phyloP scores from a whole-genome alignment of 257 asterid genomes.

The Scutellaria minor region DNA sequence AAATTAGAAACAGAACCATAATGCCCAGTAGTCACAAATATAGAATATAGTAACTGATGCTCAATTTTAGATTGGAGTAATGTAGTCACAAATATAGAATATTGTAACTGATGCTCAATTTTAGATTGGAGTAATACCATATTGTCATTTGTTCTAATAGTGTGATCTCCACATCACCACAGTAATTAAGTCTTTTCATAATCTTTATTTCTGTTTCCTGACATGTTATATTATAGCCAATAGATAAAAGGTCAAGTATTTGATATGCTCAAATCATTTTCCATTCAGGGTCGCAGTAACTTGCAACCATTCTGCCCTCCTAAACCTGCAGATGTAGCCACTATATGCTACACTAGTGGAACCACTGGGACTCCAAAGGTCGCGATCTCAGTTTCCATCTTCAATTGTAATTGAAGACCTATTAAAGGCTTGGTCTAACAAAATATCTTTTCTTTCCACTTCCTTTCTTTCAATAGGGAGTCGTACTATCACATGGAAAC shows the following conservation, averaged over 20 bases:
- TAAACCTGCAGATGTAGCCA: conserved; percentile 78
- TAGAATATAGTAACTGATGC: background rate
- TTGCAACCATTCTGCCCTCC: conserved; percentile 83
- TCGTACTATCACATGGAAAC: conserved; percentile 79
- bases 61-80: background rate
- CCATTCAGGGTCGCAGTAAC: conserved; percentile 64
- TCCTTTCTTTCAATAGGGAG: conserved; percentile 65
- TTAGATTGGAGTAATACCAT: background rate
- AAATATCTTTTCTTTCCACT: conserved; percentile 7
- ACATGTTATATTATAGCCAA: conserved; percentile 15
- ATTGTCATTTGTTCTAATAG: conserved; percentile 23
- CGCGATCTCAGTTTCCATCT: conserved; percentile 30
- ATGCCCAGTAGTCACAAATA: background rate
- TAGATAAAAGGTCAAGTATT: conserved; percentile 19
- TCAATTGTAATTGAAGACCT: conserved; percentile 26
- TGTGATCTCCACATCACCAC: conserved; percentile 17
- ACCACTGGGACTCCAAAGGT: conserved; percentile 99
- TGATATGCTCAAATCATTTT: conserved; percentile 19
- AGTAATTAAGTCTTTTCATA: background rate
- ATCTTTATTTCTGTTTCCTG: conserved; percentile 14
- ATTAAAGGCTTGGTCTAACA: conserved; percentile 6
- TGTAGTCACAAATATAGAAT: background rate
- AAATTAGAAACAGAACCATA: conserved; percentile 4
- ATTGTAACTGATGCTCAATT: background rate
- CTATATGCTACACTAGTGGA: conserved; percentile 98